Evolutionary conservation across 805 yeast genomes (phyloP).

Genomic region (Wickerhamiella spandovensis): DNA sequence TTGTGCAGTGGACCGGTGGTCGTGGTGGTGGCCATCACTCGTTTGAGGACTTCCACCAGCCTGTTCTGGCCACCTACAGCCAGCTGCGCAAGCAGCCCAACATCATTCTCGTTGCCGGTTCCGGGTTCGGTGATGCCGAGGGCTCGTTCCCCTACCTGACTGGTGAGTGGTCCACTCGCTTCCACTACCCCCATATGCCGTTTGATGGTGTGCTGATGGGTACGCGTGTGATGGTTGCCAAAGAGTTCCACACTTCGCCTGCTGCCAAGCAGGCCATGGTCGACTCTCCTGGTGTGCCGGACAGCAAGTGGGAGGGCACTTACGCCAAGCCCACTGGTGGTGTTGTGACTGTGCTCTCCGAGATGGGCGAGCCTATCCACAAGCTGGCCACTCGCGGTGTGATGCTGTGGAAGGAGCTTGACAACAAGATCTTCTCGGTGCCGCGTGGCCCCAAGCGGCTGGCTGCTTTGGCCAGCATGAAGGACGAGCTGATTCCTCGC

Average conservation of each 20-base stretch:
- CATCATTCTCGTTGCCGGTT: conserved; percentile 88
- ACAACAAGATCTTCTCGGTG: conserved; percentile 78
- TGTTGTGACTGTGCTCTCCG: conserved; percentile 87
- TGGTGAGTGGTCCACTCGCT: conserved; percentile 86
- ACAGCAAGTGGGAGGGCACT: conserved; percentile 81
- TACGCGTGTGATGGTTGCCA: conserved; percentile 93
- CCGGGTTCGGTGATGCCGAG: conserved; percentile 94
- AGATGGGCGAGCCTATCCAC: conserved; percentile 99
- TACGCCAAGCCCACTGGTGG: conserved; percentile 96
- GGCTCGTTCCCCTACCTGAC: conserved; percentile 96
- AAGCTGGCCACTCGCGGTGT: conserved; percentile 98
- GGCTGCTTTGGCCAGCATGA: conserved; percentile 70
- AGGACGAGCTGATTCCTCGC: conserved; percentile 68
- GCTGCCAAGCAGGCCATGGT: conserved; percentile 91
- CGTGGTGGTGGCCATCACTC: conserved; percentile 99
- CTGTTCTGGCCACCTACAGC: conserved; percentile 88
- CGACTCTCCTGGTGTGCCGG: conserved; percentile 80
- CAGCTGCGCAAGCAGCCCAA: conserved; percentile 84
- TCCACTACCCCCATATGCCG: conserved; percentile 96
- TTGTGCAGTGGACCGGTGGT: conserved; percentile 99
- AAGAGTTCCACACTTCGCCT: conserved; percentile 87
- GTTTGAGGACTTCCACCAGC: conserved; percentile 97
- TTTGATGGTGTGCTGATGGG: conserved; percentile 95
- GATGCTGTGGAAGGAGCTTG: conserved; percentile 92
- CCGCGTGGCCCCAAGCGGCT: conserved; percentile 75